Evolutionary conservation across 495 filamentous ascomycete genomes (phyloP).

Genomic region (Chaetomidium leptoderma): DNA sequence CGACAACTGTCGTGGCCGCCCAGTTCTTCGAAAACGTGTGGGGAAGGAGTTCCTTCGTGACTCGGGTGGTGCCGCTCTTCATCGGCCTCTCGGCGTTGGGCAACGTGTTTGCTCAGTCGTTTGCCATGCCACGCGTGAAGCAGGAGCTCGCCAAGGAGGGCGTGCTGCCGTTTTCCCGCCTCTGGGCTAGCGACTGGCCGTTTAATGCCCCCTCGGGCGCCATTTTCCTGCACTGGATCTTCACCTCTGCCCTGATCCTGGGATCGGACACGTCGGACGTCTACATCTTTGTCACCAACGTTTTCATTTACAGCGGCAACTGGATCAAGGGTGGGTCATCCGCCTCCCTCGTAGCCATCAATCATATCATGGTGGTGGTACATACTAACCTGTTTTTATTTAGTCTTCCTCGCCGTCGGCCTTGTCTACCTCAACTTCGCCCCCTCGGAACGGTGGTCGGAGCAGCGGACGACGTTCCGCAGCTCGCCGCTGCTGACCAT

Average conservation of each 20-base stretch:
- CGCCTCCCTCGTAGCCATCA: no score
- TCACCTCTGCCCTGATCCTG: slow-evolving; percentile 57
- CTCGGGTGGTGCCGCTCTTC: slow-evolving; percentile 55
- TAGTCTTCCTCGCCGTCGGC: slow-evolving; percentile 53
- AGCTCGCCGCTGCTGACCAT: slow-evolving; percentile 41
- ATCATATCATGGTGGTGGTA: no score
- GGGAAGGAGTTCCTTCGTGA: slow-evolving; percentile 37
- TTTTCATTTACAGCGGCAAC: slow-evolving; percentile 37
- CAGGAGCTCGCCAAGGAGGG: slow-evolving; percentile 59
- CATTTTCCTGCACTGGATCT: slow-evolving; percentile 59
- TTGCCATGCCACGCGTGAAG: slow-evolving; percentile 57
- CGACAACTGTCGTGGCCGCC: slow-evolving; percentile 53
- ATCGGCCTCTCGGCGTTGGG: slow-evolving; percentile 61
- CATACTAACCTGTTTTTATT: slow-evolving; percentile 27
- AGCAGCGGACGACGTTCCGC: slow-evolving; percentile 36
- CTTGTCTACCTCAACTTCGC: slow-evolving; percentile 39
- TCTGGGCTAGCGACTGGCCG: slow-evolving; percentile 61
- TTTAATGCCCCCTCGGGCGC: slow-evolving; percentile 53
- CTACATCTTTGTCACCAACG: slow-evolving; percentile 29
- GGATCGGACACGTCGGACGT: slow-evolving; percentile 27
- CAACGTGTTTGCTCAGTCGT: slow-evolving; percentile 61
- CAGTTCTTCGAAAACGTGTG: slow-evolving; percentile 57
- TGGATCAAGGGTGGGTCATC: slow-evolving; percentile 32
- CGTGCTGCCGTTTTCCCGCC: slow-evolving; percentile 50
- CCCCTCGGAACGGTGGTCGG: slow-evolving; percentile 35